These are phyloP conservation scores for Marasmius oreades DNA, from an alignment of 1,284 basidiomycete genomes.

Conservation along the genomic window DNA sequence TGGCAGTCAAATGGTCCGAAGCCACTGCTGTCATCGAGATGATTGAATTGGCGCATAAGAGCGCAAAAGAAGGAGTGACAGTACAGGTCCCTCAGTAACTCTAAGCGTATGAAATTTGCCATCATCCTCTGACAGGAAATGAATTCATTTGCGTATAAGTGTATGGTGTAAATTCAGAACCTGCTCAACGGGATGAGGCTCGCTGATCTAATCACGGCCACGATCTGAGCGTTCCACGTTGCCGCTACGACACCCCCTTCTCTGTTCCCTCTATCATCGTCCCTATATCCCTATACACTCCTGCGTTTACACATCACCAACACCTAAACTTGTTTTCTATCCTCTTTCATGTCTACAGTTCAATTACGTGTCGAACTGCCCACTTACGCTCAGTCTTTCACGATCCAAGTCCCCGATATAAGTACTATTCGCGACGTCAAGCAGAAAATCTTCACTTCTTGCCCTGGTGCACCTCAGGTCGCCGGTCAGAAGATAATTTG, in stretches of 20 bases:
- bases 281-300: not conserved
- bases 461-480: constrained; percentile 60
- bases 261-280: not conserved
- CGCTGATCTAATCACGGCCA: too few species aligned
- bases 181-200: too few species aligned
- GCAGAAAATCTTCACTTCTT: constrained; percentile 54
- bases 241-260: not conserved
- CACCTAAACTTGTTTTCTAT: not conserved
- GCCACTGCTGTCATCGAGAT: constrained; percentile 68
- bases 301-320: not conserved
- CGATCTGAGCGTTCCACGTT: not conserved
- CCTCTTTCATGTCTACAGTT: constrained; percentile 34
- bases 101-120: not conserved
- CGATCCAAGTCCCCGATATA: constrained; percentile 44
- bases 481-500: constrained; percentile 74
- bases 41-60: constrained; percentile 67
- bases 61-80: constrained; percentile 52
- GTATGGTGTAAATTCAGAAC: too few species aligned
- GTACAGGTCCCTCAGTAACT: constrained; percentile 23
- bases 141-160: too few species aligned
- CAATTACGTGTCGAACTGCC: constrained; percentile 69
- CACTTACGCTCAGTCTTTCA: constrained; percentile 65
- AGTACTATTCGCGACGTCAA: constrained; percentile 64
- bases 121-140: too few species aligned
- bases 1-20: constrained; percentile 68